Percentiles rank a stretch among this genome's conserved stretches.
Evolutionary conservation across 306 rosid species (phyloP).

Genomic region (Lotus japonicus): DNA sequence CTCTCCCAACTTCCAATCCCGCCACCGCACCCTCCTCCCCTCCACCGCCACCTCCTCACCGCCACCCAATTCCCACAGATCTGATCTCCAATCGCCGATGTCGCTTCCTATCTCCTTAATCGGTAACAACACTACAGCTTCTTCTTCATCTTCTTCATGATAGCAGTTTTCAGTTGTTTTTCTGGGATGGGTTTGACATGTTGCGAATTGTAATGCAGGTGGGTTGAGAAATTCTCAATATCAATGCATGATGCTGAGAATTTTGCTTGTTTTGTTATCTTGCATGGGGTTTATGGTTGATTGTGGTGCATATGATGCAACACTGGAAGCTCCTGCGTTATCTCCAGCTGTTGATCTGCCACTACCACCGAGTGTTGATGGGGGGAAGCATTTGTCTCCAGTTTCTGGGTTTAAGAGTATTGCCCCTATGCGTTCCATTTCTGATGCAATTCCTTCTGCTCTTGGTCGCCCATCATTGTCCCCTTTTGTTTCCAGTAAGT

Average conservation of each 20-base stretch:
- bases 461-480: conserved; percentile 17
- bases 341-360: neutral
- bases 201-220: conserved; percentile 17
- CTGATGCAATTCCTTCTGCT: conserved; percentile 20
- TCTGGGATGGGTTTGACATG: neutral
- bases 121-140: conserved; percentile 16
- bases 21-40: too few relatives aligned
- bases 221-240: neutral
- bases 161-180: too few relatives aligned
- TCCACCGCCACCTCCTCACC: neutral
- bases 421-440: conserved; percentile 14
- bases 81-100: conserved; percentile 12
- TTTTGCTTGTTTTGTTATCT: neutral
- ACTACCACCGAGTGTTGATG: too few relatives aligned
- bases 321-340: neutral
- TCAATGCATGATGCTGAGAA: neutral
- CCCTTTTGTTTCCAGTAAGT: conserved; percentile 20
- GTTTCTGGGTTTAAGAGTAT: neutral
- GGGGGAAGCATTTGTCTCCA: neutral
- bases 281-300: conserved; percentile 1
- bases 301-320: neutral
- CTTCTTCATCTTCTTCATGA: too few relatives aligned
- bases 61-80: neutral
- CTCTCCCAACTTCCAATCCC: neutral
- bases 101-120: neutral